Evolutionary conservation across 768 basidiomycete genomes (phyloP), one percentile per base, ranked within the genome.

Genomic region (Termitomyces sp.): DNA sequence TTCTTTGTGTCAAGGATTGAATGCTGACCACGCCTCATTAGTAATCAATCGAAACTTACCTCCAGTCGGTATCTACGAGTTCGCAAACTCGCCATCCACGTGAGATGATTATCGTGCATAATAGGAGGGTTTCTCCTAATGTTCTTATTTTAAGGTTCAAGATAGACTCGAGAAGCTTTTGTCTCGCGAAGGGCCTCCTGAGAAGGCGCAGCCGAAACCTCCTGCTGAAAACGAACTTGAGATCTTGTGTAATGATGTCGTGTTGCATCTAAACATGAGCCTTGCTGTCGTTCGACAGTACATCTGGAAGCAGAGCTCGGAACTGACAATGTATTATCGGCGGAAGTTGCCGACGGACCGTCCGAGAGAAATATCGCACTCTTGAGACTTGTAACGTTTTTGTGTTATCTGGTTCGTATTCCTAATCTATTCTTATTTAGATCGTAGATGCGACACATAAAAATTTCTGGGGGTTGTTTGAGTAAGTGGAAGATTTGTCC

Each of bases 251-350:
- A 92, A 92, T 63, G 90, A 92, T 60, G 75, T 80, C n/a, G 74
- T 90, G 16, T 76, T 98, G 35, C 89, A 95, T 24, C 75, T 89
- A 28, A 85, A 87, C 62, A 94, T 96, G 86, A 95, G 91, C 5
- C 79, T 99, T 36, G 95, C 91, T 4, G 89, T 90, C 18, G 87
- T 95, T 57, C 85, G 92, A 59, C 93, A 95, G 69, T 97, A 84
- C 64, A 82, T 94, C 22, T 97, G 92, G 93, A 85, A 83, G 64
- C 87, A 88, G 62, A 72, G 80, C 18, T 76, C 76, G 6, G 92
- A 93, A 69, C 71, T 94, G 55, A 79, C 79, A 54, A 83, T 94
- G 84, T 77, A 89, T 68, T 94, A 94, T 68, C 81, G 92, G 60
- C 72, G 75, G 65, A 83, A 75, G 59, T n/a, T 52, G 35, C 33